phyloP scores from a whole-genome alignment of 129 eudicot species.

The Artemisia annua region DNA sequence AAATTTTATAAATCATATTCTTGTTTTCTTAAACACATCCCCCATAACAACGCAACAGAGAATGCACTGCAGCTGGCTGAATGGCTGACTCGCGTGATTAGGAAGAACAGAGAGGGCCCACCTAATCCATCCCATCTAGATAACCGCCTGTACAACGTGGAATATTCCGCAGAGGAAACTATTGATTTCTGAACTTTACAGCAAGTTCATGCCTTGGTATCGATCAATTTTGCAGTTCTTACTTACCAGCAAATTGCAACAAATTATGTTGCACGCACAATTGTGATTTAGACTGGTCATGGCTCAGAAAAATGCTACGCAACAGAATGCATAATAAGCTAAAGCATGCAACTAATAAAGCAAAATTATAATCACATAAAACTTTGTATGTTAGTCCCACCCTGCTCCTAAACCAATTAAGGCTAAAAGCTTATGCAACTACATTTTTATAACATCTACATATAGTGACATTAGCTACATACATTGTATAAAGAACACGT shows the following conservation, averaged over 20 bases:
- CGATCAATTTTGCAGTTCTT: conserved; percentile 26
- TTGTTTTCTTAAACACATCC: conserved; percentile 47
- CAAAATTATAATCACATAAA: conserved; percentile 2
- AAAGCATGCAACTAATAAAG: conserved; percentile 8
- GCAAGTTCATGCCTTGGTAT: conserved; percentile 23
- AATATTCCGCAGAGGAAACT: conserved; percentile 12
- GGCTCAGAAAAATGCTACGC: no score
- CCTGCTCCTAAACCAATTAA: conserved; percentile 14
- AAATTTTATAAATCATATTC: conserved; percentile 45
- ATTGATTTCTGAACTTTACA: conserved; percentile 3
- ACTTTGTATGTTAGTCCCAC: conserved; percentile 12
- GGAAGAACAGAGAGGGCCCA: conserved; percentile 18
- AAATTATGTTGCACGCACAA: conserved; percentile 13
- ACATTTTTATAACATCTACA: background rate
- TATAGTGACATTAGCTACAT: background rate
- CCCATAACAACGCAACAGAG: conserved; percentile 52
- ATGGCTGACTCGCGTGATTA: conserved; percentile 20
- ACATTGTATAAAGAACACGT: background rate
- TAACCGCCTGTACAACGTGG: conserved; percentile 16
- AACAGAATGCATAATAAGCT: background rate
- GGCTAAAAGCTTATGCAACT: background rate
- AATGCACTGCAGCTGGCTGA: conserved; percentile 30
- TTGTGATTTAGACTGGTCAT: background rate
- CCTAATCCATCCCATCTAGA: conserved; percentile 18
- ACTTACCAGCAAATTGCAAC: conserved; percentile 27